Percentiles rank a stretch among this genome's conserved stretches.
These are phyloP conservation scores for Lentinula edodes DNA, from an alignment of 768 basidiomycete genomes.

Conservation along the genomic window DNA sequence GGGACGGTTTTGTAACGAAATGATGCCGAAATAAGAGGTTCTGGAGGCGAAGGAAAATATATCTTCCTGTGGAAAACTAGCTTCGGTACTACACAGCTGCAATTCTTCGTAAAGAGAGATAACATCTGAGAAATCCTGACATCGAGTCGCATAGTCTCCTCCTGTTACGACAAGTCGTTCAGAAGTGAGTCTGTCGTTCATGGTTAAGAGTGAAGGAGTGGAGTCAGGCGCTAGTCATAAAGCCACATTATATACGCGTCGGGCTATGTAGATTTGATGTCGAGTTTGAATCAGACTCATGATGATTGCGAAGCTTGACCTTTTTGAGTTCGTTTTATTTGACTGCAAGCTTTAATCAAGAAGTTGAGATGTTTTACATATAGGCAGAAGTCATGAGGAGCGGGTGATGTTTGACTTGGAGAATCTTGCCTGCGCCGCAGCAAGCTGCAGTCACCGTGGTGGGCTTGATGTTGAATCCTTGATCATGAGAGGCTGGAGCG, in stretches of 20 bases:
- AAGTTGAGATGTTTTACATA: not conserved
- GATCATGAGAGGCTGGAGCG: too few relatives aligned
- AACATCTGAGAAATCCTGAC: not conserved
- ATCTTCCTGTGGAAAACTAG: conserved; percentile 27
- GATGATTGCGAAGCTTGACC: not conserved
- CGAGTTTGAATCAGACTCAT: not conserved
- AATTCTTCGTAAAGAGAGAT: conserved; percentile 24
- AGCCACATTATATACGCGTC: not conserved
- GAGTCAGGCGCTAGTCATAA: not conserved
- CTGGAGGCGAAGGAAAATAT: conserved; percentile 33
- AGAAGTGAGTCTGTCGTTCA: not conserved
- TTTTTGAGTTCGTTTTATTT: too few relatives aligned
- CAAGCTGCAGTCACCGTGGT: too few relatives aligned
- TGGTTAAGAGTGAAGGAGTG: not conserved
- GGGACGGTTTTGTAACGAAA: conserved; percentile 14
- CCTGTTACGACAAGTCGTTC: not conserved
- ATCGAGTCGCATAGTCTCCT: not conserved
- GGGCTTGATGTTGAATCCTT: too few relatives aligned
- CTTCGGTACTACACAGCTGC: conserved; percentile 35
- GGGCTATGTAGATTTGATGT: not conserved
- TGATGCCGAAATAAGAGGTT: conserved; percentile 36
- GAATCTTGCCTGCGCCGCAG: too few relatives aligned
- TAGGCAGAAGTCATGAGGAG: too few relatives aligned
- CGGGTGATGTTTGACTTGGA: too few relatives aligned
- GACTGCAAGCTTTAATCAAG: too few relatives aligned